A percentile compares a stretch with the other conserved stretches of the same genome.
Evolutionary conservation across 768 basidiomycete species (phyloP).

Genomic region (Panus rudis): DNA sequence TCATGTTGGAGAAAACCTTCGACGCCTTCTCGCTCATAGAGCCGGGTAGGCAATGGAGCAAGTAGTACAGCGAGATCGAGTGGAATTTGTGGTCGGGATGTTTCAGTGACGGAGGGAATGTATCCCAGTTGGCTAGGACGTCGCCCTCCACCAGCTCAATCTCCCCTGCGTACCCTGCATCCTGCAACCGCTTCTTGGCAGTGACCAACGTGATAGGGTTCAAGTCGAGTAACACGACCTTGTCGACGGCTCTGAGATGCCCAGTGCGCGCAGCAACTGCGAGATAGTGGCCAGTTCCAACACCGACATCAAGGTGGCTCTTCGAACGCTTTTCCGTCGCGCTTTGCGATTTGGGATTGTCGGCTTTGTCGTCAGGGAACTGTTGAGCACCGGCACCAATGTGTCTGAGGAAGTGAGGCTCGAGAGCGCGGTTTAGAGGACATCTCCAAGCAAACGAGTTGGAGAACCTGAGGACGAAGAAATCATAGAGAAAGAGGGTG

Average conservation of each 20-base stretch:
- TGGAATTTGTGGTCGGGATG: slow-evolving; percentile 4
- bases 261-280: slow-evolving; percentile 3
- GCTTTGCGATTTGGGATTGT: too few species aligned
- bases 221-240: slow-evolving; percentile 11
- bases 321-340: too few species aligned
- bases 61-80: slow-evolving; percentile 12
- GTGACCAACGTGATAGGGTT: slow-evolving; percentile 8
- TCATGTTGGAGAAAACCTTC: slow-evolving; percentile 4
- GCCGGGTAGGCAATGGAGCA: slow-evolving; percentile 14
- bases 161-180: slow-evolving; percentile 9
- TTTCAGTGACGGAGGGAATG: slow-evolving; percentile 10
- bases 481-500: slow-evolving; percentile 8
- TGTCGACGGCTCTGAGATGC: background rate
- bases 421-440: slow-evolving; percentile 5
- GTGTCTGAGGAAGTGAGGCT: slow-evolving; percentile 13
- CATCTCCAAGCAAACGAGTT: slow-evolving; percentile 13
- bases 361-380: too few species aligned
- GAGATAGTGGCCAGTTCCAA: slow-evolving; percentile 14
- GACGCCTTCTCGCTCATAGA: slow-evolving; percentile 11
- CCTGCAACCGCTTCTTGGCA: slow-evolving; percentile 4
- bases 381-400: slow-evolving; percentile 12
- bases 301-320: slow-evolving; percentile 11
- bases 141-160: slow-evolving; percentile 6
- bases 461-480: slow-evolving; percentile 10
- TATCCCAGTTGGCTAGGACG: too few species aligned